A percentile compares a stretch with the other conserved stretches of the same genome.
Conservation (phyloP, 495 filamentous ascomycete genomes). For the Amniculicola lignicola region DNA sequence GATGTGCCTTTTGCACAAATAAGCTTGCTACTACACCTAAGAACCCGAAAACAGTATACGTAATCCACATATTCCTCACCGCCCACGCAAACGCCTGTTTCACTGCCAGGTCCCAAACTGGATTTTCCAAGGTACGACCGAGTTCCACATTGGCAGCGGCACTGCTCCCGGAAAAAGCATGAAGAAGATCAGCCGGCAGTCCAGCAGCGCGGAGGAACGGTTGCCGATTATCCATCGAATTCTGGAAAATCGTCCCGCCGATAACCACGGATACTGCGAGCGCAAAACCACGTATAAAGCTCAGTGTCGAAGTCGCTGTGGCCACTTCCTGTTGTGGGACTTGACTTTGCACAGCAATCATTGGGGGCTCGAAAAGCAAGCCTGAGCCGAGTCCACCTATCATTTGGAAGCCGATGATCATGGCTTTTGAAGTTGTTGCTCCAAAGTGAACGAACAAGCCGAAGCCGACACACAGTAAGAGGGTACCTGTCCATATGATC, state of each 20-base stretch:
- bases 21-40: conserved; percentile 51
- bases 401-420: conserved; percentile 44
- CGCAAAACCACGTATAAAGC: conserved; percentile 37
- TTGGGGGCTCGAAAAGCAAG: conserved; percentile 38
- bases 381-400: conserved; percentile 39
- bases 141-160: conserved; percentile 54
- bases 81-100: conserved; percentile 58
- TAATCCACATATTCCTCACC: conserved; percentile 60
- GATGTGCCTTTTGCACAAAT: conserved; percentile 52
- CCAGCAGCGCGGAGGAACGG: conserved; percentile 47
- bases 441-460: conserved; percentile 53
- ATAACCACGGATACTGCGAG: conserved; percentile 39
- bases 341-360: conserved; percentile 40
- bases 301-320: conserved; percentile 39
- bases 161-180: conserved; percentile 47
- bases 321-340: conserved; percentile 38
- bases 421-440: conserved; percentile 41
- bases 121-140: conserved; percentile 47
- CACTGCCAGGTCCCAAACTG: conserved; percentile 47
- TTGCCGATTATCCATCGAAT: conserved; percentile 52
- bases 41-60: conserved; percentile 52
- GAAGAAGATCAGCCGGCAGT: conserved; percentile 41
- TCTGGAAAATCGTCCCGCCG: conserved; percentile 48
- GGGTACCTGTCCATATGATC: conserved; percentile 51
- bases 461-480: conserved; percentile 50